Percentiles rank a stretch among this genome's conserved stretches.
phyloP scores from a whole-genome alignment of 176 grass and related monocot genomes.

The Musa troglodytarum region DNA sequence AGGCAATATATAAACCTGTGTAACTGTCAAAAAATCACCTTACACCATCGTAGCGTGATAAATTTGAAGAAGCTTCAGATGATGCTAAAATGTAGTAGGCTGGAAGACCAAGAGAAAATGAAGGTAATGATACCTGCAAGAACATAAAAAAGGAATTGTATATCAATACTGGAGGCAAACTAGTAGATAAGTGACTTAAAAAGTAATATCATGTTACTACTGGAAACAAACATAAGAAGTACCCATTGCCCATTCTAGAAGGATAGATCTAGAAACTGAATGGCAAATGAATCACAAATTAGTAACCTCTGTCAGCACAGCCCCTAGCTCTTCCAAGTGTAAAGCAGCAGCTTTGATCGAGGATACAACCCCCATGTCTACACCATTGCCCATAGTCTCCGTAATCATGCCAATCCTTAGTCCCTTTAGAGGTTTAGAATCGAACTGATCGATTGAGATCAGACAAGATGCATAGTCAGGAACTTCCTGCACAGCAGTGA shows the following conservation, averaged over 20 bases:
- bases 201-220: background rate
- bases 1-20: background rate
- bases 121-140: slow-evolving; percentile 78
- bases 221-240: background rate
- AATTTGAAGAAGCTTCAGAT: slow-evolving; percentile 96
- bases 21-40: slow-evolving; percentile 36
- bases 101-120: slow-evolving; percentile 84
- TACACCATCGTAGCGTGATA: slow-evolving; percentile 94
- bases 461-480: slow-evolving; percentile 67
- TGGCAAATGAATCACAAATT: slow-evolving; percentile 9
- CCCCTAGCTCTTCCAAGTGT: slow-evolving; percentile 80
- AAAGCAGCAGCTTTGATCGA: slow-evolving; percentile 64
- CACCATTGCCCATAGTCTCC: slow-evolving; percentile 85
- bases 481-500: slow-evolving; percentile 46
- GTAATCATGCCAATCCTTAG: slow-evolving; percentile 68
- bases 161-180: background rate
- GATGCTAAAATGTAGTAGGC: slow-evolving; percentile 89
- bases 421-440: slow-evolving; percentile 77
- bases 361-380: slow-evolving; percentile 55
- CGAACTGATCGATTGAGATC: slow-evolving; percentile 40
- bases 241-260: background rate
- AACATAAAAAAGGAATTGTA: slow-evolving; percentile 14
- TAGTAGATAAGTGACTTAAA: background rate
- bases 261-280: background rate
- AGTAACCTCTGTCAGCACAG: slow-evolving; percentile 62